A percentile compares a stretch with the other conserved stretches of the same genome.
phyloP scores from a whole-genome alignment of 345 rosid genomes.

The Populus ilicifolia region DNA sequence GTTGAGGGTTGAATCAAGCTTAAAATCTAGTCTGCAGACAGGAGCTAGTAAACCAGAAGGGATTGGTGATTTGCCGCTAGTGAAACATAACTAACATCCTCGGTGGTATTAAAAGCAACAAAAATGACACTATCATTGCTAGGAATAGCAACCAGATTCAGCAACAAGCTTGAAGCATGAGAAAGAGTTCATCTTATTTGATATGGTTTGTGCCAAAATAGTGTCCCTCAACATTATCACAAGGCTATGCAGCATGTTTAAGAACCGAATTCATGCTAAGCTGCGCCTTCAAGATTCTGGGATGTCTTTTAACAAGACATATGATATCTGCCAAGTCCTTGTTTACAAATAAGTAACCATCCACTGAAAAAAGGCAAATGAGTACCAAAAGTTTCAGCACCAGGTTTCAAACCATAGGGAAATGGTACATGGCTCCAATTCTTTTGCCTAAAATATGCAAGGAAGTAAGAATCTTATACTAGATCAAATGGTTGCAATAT shows the following conservation, averaged over 20 bases:
- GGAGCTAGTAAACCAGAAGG: not conserved
- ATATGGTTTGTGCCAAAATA: not conserved
- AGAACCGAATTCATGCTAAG: not conserved
- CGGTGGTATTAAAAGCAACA: not conserved
- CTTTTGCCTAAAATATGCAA: not conserved
- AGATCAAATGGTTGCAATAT: not conserved
- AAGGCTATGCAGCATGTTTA: not conserved
- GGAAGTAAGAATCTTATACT: not conserved
- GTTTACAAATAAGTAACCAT: not conserved
- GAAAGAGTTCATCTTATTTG: not conserved
- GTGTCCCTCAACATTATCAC: not conserved
- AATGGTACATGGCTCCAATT: not conserved
- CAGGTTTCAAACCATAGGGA: not conserved
- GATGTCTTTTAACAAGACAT: not conserved
- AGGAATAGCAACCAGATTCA: not conserved
- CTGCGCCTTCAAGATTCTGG: not conserved
- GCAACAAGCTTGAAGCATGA: not conserved
- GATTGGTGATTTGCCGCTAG: not conserved
- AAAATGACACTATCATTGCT: not conserved
- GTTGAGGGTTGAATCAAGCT: too few species aligned
- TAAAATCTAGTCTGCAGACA: too few species aligned
- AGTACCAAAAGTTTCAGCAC: not conserved
- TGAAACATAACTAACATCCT: not conserved
- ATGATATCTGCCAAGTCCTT: not conserved
- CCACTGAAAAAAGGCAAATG: not conserved